Evolutionary conservation across 371 early-diverging fungal species (phyloP).

Genomic region (Circinella minor): DNA sequence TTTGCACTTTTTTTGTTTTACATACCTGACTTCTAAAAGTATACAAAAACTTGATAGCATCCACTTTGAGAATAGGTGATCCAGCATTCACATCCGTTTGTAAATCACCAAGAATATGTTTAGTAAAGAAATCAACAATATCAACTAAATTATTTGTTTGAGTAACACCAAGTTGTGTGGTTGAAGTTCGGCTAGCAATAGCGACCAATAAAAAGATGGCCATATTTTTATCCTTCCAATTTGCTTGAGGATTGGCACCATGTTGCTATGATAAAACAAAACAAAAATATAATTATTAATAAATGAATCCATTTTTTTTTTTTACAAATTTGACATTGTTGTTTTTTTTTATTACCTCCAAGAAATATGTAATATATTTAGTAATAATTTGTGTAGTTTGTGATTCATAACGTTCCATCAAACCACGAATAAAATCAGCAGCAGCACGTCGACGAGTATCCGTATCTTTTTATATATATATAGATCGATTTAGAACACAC

Average conservation of each 20-base stretch:
- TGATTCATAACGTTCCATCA: conserved; percentile 84
- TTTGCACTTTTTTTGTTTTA: too few relatives aligned
- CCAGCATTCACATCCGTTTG: conserved; percentile 72
- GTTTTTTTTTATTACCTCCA: conserved; percentile 51
- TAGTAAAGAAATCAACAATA: conserved; percentile 81
- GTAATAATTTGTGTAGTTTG: conserved; percentile 85
- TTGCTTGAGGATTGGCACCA: conserved; percentile 62
- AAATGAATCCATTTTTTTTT: too few relatives aligned
- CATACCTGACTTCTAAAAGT: conserved; percentile 89
- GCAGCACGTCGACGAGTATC: conserved; percentile 94
- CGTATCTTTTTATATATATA: conserved; percentile 51
- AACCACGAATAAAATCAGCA: conserved; percentile 90
- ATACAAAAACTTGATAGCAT: conserved; percentile 91
- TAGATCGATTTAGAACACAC: too few relatives aligned
- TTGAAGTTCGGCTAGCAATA: conserved; percentile 74
- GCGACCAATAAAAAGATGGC: conserved; percentile 92
- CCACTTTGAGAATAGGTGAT: conserved; percentile 90
- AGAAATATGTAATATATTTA: conserved; percentile 73
- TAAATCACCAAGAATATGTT: conserved; percentile 84
- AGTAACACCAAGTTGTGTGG: conserved; percentile 78
- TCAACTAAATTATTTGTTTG: conserved; percentile 79
- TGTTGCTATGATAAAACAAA: conserved; percentile 55
- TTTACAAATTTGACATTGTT: too few relatives aligned
- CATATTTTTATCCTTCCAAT: conserved; percentile 97
- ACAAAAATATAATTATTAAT: background rate